Evolutionary conservation across 2,329 filamentous ascomycete genomes (phyloP), one percentile per base, ranked within the genome.

Genomic region (Diaporthe sp.): DNA sequence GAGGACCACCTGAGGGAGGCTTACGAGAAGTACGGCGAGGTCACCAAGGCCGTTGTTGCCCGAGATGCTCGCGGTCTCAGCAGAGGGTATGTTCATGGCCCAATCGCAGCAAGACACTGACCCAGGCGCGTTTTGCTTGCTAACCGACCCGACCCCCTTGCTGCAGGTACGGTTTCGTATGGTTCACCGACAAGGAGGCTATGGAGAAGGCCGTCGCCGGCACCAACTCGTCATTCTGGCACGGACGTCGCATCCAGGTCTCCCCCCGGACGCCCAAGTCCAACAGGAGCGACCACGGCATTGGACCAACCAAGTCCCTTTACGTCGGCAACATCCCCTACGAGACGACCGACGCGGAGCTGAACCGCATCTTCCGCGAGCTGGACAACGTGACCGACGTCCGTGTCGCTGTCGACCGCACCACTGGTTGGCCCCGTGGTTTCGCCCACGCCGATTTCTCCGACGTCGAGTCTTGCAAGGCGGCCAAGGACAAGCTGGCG

Each of bases 281-380:
- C 28, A 25, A 4, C 15, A 39, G 42, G 39, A 9, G 5, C 37
- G 25, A 51, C n/a, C 1, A 4, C 22, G 28, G 25, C 55, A n/a
- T 72, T 10, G 76, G 57, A 34, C 83, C 83, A 22, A 81, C 80
- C 20, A 42, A 44, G n/a, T 79, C 78, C 53, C 80, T 98, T 47
- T 98, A 94, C 87, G 90, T 98, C 79, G 95, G 95, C 79, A 97
- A 97, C 86, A 91, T 98, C 85, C 92, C 94, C 15, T 97, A 94
- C 82, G 94, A 97, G 85, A 93, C 96, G 86, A 94, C 93, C 12
- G 95, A 98, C 81, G 90, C 91, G 72, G 95, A 98, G 81, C 87
- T 98, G 72, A 95, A 96, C 85, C 88, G 92, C 72, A 85, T 97
- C 37, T 96, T 98, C 89, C 87, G 89, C 75, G 89, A 91, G 34